Base-by-base conservation (phyloP, 331 rosid genomes). In the Acacia concinna region DNA sequence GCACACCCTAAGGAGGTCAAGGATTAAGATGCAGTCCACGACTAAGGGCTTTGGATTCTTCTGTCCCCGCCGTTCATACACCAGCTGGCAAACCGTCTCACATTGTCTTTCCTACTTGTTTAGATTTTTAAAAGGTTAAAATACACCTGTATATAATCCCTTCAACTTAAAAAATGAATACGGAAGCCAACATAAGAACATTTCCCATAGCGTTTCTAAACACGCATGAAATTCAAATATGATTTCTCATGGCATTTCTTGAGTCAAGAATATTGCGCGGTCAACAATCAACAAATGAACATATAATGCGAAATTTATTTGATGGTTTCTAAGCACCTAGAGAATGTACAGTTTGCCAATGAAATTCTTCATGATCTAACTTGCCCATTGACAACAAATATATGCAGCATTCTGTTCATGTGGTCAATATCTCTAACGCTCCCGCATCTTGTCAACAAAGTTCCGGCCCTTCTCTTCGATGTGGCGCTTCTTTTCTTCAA, bases 391-490 rank as follows among this genome's bases (percentile, higher is more conserved):
- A 46, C 52, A 46, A 46, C 59, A 78, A 81, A 30, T 35, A 72
- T 35, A 44, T 12, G 78, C 83, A 78, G 78, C 83, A 78, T 75
- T 78, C 67, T 18, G 68, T 81, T 54, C 52, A 46, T 73, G 74
- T 46, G 18, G 72, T 68, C 70, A 30, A 5, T 63, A 40, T 37
- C 41, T 86, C 74, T 89, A 88, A 89, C 30, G 96, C 84, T 59
- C 89, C 81, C 91, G 84, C 99, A 95, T 95, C 81, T 91, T 95
- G 83, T 91, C 99, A 47, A 91, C 98, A 47, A 95, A 89, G 81
- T 66, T 70, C 68, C 95, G 82, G 76, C 97, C 63, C 86, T 84
- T 94, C 80, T 91, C 98, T 85, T 90, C 98, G 2, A 94, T 59
- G 59, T 87, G 81, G n/a, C 97, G 93, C 87, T 86, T 92, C 86